Evolutionary conservation across 1,139 yeast genomes (phyloP).

Genomic region (Kurtzmaniella quercitrusa): DNA sequence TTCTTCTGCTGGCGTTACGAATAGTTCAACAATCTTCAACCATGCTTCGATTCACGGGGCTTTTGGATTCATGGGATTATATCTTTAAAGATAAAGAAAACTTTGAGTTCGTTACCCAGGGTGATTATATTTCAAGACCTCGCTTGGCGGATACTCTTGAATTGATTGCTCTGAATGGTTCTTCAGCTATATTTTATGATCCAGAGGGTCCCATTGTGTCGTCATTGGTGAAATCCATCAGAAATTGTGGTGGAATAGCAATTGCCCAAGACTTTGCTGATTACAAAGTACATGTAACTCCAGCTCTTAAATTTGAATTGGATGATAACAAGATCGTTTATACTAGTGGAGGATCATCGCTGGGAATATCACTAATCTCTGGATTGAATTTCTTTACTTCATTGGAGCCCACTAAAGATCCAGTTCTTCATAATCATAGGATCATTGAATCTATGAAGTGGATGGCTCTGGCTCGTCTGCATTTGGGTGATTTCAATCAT

Average conservation of each 20-base stretch:
- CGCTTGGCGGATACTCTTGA: conserved; percentile 63
- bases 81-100: conserved; percentile 32
- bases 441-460: conserved; percentile 87
- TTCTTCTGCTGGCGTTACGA: conserved; percentile 34
- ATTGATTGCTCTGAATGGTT: conserved; percentile 68
- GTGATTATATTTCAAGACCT: conserved; percentile 60
- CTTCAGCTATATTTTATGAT: conserved; percentile 75
- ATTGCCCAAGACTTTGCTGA: conserved; percentile 57
- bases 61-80: conserved; percentile 51
- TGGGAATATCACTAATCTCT: conserved; percentile 77
- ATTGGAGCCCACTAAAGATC: conserved; percentile 12
- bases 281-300: conserved; percentile 53
- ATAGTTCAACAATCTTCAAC: conserved; percentile 21
- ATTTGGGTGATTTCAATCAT: conserved; percentile 60
- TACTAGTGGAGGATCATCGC: conserved; percentile 74
- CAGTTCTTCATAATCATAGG: conserved; percentile 54
- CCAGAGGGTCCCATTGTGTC: conserved; percentile 72
- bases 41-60: conserved; percentile 19
- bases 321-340: conserved; percentile 37
- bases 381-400: conserved; percentile 63
- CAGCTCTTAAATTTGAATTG: conserved; percentile 46
- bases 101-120: conserved; percentile 35
- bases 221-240: conserved; percentile 43
- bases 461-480: conserved; percentile 81
- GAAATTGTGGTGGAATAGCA: conserved; percentile 57